These are phyloP conservation scores for Trichophyton equinum DNA, from an alignment of 2,329 filamentous ascomycete genomes.

Conservation along the genomic window DNA sequence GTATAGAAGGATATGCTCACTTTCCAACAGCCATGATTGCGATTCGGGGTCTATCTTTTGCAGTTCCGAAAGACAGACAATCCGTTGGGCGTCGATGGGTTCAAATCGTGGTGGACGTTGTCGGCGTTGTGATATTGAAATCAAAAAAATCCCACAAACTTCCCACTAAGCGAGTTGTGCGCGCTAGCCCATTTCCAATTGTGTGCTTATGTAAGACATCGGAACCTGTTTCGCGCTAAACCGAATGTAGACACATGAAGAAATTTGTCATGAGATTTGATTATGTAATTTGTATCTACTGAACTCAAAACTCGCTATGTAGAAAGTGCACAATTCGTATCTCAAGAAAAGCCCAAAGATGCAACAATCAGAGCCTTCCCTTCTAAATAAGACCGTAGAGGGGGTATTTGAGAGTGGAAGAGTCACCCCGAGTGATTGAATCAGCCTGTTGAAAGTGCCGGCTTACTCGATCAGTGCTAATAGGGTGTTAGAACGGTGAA, in stretches of 20 bases:
- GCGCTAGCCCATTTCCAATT: constrained; percentile 10
- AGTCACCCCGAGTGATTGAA: background rate
- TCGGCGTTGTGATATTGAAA: constrained; percentile 24
- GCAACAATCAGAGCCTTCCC: background rate
- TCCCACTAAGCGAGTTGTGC: constrained; percentile 31
- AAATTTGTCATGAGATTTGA: background rate
- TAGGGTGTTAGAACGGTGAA: background rate
- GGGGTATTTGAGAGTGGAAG: background rate
- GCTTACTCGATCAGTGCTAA: constrained; percentile 7
- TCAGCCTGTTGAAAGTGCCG: background rate
- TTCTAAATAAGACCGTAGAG: background rate
- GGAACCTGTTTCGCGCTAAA: background rate
- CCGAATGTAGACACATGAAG: background rate
- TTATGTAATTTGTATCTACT: background rate
- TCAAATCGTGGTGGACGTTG: constrained; percentile 26
- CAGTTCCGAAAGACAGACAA: constrained; percentile 32
- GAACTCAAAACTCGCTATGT: background rate
- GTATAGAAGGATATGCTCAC: constrained; percentile 34
- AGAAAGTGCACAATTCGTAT: background rate
- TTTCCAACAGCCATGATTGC: constrained; percentile 76
- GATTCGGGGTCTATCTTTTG: constrained; percentile 37
- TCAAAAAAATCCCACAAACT: constrained; percentile 34
- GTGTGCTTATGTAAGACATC: constrained; percentile 7
- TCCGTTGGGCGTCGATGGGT: constrained; percentile 25
- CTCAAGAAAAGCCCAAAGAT: background rate